Evolutionary conservation across 306 rosid genomes (phyloP).

Genomic region (Lotus japonicus): DNA sequence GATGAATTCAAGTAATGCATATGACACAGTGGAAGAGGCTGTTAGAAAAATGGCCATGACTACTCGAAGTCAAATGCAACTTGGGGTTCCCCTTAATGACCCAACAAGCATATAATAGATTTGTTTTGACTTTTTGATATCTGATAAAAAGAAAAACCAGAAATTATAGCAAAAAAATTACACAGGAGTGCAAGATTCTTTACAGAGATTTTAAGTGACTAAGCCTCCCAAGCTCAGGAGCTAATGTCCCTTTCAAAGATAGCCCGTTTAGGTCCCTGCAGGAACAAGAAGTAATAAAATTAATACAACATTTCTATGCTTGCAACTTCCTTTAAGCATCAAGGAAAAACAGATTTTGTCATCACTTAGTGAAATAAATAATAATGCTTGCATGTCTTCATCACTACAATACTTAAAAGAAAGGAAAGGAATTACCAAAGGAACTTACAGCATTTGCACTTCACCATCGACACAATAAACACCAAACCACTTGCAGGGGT

Average conservation of each 20-base stretch:
- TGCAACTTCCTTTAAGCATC: neutral
- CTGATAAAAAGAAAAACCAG: neutral
- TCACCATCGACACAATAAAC: conserved; percentile 51
- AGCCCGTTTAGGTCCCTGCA: conserved; percentile 63
- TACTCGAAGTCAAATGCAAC: neutral
- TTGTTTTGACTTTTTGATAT: neutral
- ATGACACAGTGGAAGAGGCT: too few species aligned
- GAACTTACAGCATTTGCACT: conserved; percentile 72
- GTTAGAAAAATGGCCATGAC: too few species aligned
- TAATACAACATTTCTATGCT: neutral
- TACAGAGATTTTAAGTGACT: conserved; percentile 60
- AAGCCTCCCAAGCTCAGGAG: conserved; percentile 81
- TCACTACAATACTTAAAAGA: neutral
- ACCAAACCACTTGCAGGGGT: conserved; percentile 79
- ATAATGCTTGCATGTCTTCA: neutral
- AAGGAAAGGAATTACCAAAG: conserved; percentile 12
- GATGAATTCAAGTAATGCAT: too few species aligned
- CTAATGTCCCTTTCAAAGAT: conserved; percentile 70
- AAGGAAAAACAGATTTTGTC: neutral
- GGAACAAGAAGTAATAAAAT: conserved; percentile 8
- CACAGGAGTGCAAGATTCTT: conserved; percentile 18
- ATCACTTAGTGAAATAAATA: neutral
- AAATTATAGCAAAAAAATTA: neutral
- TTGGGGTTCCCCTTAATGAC: neutral
- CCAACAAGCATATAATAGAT: neutral